These are phyloP conservation scores for Penicillium paneum DNA, from an alignment of 2,329 filamentous ascomycete species.

Conservation along the genomic window DNA sequence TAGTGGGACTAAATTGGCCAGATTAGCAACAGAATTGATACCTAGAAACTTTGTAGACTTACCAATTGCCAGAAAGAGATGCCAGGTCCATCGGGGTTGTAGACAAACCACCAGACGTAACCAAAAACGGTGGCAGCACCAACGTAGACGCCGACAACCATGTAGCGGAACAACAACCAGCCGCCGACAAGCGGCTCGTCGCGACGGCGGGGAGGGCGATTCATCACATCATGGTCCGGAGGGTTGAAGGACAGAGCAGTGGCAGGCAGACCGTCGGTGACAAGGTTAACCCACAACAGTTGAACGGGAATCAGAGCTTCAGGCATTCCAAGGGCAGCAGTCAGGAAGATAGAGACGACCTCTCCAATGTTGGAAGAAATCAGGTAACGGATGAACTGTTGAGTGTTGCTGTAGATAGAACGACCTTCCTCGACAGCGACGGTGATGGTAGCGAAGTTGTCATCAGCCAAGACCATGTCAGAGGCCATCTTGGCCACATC, in stretches of 20 bases:
- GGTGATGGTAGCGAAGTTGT: constrained; percentile 98
- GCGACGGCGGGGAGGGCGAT: constrained; percentile 80
- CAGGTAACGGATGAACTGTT: constrained; percentile 98
- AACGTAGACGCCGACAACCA: constrained; percentile 94
- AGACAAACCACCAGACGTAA: constrained; percentile 99
- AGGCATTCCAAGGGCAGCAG: constrained; percentile 92
- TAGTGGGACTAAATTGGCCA: constrained; percentile 63
- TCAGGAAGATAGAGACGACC: constrained; percentile 98
- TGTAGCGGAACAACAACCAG: constrained; percentile 96
- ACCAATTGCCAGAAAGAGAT: constrained; percentile 84
- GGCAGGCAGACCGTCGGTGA: constrained; percentile 93
- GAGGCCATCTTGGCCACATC: constrained; percentile 95
- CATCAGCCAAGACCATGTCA: constrained; percentile 97
- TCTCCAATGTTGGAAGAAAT: constrained; percentile 99
- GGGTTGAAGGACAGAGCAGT: constrained; percentile 98
- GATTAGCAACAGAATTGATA: constrained; percentile 12
- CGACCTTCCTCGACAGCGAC: constrained; percentile 93
- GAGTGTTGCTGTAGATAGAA: constrained; percentile 99
- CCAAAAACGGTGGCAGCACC: constrained; percentile 91
- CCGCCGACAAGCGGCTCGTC: constrained; percentile 89
- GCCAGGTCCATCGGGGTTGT: constrained; percentile 82
- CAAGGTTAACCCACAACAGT: constrained; percentile 96
- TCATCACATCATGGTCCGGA: constrained; percentile 98
- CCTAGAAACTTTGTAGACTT: constrained; percentile 29
- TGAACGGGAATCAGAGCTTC: constrained; percentile 96